These are phyloP conservation scores for Botrytis porri DNA, from an alignment of 2,329 filamentous ascomycete genomes.

Conservation along the genomic window DNA sequence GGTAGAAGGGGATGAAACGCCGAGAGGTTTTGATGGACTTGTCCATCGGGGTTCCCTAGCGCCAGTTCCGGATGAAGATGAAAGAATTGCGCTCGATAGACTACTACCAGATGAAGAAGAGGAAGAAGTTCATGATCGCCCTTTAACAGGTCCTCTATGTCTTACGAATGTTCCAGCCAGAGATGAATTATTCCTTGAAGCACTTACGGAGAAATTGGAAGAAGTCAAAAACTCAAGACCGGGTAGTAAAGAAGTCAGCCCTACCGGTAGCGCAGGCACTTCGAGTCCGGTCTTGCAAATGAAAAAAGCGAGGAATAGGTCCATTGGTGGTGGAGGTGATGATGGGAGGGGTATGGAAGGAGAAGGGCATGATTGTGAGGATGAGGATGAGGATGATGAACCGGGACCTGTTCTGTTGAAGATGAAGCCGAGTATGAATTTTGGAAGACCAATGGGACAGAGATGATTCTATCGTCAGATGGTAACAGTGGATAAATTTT, in stretches of 20 bases:
- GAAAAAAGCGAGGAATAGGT: neutral
- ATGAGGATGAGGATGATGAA: constrained; percentile 21
- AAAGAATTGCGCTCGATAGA: constrained; percentile 2
- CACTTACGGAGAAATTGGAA: constrained; percentile 31
- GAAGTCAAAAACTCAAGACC: constrained; percentile 25
- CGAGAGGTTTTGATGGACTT: constrained; percentile 23
- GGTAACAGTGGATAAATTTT: neutral
- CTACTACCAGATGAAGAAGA: constrained; percentile 14
- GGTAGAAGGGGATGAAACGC: constrained; percentile 33
- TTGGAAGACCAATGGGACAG: constrained; percentile 31
- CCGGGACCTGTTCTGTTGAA: constrained; percentile 23
- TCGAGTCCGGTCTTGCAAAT: constrained; percentile 17
- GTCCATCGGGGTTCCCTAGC: neutral
- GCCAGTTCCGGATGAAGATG: constrained; percentile 1
- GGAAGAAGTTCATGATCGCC: constrained; percentile 26
- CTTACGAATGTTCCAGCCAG: constrained; percentile 27
- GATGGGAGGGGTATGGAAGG: constrained; percentile 16
- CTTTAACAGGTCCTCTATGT: constrained; percentile 31
- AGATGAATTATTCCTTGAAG: constrained; percentile 32
- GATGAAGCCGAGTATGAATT: constrained; percentile 33
- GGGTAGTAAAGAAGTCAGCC: constrained; percentile 14
- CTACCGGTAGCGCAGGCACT: constrained; percentile 2
- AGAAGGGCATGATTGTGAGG: constrained; percentile 17
- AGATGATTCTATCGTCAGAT: neutral
- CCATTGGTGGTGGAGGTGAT: constrained; percentile 1